Evolutionary conservation across 371 early-diverging fungal genomes (phyloP).

Genomic region (Saksenaea vasiformis): DNA sequence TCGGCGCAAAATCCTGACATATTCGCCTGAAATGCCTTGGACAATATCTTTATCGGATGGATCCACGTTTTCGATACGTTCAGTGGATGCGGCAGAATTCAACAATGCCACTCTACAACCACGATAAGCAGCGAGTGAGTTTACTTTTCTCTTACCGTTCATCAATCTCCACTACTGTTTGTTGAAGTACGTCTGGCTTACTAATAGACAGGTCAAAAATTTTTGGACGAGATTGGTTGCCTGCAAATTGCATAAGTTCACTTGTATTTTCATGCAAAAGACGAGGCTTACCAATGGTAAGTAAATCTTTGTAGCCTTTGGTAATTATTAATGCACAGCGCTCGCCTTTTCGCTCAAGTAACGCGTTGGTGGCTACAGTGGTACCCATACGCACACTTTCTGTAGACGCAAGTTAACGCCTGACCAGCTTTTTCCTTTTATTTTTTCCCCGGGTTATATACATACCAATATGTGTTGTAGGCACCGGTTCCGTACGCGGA

Average conservation of each 20-base stretch:
- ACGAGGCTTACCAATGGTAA: conserved; percentile 56
- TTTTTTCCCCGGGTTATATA: background rate
- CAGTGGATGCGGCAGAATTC: conserved; percentile 66
- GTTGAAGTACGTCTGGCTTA: conserved; percentile 85
- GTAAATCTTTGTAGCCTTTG: conserved; percentile 82
- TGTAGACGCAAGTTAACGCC: conserved; percentile 16
- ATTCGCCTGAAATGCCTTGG: conserved; percentile 88
- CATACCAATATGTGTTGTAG: conserved; percentile 73
- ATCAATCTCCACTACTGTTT: conserved; percentile 84
- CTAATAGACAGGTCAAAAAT: conserved; percentile 91
- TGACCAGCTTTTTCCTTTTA: background rate
- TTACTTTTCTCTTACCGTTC: conserved; percentile 66
- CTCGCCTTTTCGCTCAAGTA: conserved; percentile 90
- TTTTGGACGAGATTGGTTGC: conserved; percentile 91
- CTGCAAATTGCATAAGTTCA: conserved; percentile 44
- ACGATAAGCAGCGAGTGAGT: background rate
- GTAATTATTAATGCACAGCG: conserved; percentile 86
- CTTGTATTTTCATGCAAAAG: background rate
- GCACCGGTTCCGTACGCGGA: conserved; percentile 73
- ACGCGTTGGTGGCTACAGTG: conserved; percentile 96
- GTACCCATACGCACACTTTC: conserved; percentile 95
- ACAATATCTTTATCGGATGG: conserved; percentile 31
- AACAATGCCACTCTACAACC: conserved; percentile 69
- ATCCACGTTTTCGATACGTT: conserved; percentile 42
- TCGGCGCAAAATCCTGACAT: conserved; percentile 65